Base-by-base conservation (phyloP, 2,329 filamentous ascomycete genomes). In the Cercospora sojina region DNA sequence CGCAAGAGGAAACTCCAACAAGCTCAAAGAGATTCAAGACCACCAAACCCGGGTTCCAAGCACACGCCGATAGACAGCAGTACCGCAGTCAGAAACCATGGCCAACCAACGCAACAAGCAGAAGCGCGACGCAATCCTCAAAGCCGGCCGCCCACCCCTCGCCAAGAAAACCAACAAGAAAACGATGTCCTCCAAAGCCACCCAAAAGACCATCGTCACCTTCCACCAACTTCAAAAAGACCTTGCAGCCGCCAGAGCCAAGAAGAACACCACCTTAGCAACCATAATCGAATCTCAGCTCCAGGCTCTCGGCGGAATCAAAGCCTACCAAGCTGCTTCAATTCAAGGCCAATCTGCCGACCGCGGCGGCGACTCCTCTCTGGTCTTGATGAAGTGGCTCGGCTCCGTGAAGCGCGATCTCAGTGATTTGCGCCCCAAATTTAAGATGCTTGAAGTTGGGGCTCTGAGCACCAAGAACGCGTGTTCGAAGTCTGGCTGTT, bases 381-480 rank as follows among this genome's bases (percentile, higher is more conserved):
- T 82, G 62, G 76, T 87, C 5, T 79, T 90, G 3, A 79, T 89
- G 51, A 80, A 87, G 66, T 90, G 87, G 87, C 78, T 90, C 31
- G 13, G 67, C 18, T 63, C 59, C 4, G n/a, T 66, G 20, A 59
- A 47, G 59, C 12, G 43, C 4, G 41, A 59, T 20, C 31, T 64
- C 13, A 38, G 56, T 27, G 55, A 29, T 6, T 9, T 55, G 0
- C 47, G 62, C 20, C 59, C 5, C 12, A 73, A 78, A 75, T 78
- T 92, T 43, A 86, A 84, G 20, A 87, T 98, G 81, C 87, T 99
- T 6, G 95, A 99, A 79, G 88, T 99, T 59, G 95, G 95, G 7
- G 91, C 93, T 1, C 81, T 99, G 61, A 96, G 92, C 72, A 91
- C 88, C 2, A 85, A 86, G 43, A 99, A 99, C 77, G 90, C 90